A percentile compares a stretch with the other conserved stretches of the same genome.
phyloP scores from a whole-genome alignment of 1,284 basidiomycete species.

The Sporisorium iseilematis-ciliati region DNA sequence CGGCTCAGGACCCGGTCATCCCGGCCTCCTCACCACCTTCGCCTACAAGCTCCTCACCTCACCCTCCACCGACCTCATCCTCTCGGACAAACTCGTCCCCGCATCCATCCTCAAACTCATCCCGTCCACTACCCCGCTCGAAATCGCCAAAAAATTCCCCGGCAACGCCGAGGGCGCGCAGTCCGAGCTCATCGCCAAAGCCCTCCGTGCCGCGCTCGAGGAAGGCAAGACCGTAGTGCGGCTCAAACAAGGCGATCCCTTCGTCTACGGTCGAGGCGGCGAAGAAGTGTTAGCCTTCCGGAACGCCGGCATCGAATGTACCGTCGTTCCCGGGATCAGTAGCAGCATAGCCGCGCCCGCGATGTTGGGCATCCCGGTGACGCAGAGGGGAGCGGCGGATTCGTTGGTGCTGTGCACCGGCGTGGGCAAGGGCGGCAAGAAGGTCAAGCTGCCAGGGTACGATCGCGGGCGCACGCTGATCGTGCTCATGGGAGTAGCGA shows the following conservation, averaged over 20 bases:
- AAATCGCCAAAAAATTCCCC: slow-evolving; percentile 94
- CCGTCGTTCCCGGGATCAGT: slow-evolving; percentile 88
- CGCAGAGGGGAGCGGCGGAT: slow-evolving; percentile 93
- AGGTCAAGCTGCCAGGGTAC: slow-evolving; percentile 88
- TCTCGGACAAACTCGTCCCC: slow-evolving; percentile 98
- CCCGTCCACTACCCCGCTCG: slow-evolving; percentile 75
- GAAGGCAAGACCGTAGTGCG: slow-evolving; percentile 88
- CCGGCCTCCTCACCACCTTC: slow-evolving; percentile 87
- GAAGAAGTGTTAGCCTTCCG: slow-evolving; percentile 95
- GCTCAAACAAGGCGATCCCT: slow-evolving; percentile 96
- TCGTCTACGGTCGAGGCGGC: slow-evolving; percentile 91
- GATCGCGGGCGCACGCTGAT: slow-evolving; percentile 83
- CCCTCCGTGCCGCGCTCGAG: slow-evolving; percentile 80
- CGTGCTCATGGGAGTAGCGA: slow-evolving; percentile 93
- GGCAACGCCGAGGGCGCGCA: slow-evolving; percentile 96
- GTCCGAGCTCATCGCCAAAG: slow-evolving; percentile 90
- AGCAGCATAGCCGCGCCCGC: slow-evolving; percentile 89
- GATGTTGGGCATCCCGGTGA: slow-evolving; percentile 90
- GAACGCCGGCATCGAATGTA: slow-evolving; percentile 81
- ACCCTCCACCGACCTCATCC: slow-evolving; percentile 81
- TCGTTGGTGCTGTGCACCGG: slow-evolving; percentile 90
- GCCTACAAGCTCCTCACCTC: slow-evolving; percentile 83
- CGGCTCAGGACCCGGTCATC: slow-evolving; percentile 94
- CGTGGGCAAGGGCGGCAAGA: slow-evolving; percentile 86
- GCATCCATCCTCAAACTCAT: slow-evolving; percentile 88